These are phyloP conservation scores for Lepiota subincarnata DNA, from an alignment of 768 basidiomycete species.

Conservation along the genomic window DNA sequence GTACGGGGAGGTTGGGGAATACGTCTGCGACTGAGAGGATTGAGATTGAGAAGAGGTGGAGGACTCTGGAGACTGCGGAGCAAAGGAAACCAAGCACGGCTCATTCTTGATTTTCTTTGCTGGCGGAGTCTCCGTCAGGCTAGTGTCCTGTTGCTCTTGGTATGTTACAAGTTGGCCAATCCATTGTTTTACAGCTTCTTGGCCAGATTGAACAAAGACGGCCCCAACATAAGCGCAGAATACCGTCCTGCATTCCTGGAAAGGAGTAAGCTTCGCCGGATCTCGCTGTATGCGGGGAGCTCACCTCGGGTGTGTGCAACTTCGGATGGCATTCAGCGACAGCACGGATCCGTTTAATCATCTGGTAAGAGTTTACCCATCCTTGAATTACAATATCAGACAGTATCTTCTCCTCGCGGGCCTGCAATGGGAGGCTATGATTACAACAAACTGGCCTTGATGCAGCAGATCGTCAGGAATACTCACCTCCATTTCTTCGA, in stretches of 20 bases:
- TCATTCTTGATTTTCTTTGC: slow-evolving; percentile 42
- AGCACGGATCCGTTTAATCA: slow-evolving; percentile 47
- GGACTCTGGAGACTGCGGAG: slow-evolving; percentile 23
- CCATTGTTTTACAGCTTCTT: slow-evolving; percentile 52
- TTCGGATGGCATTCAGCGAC: slow-evolving; percentile 27
- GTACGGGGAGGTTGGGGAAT: slow-evolving; percentile 16
- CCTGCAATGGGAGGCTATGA: slow-evolving; percentile 16
- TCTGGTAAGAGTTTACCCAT: slow-evolving; percentile 46
- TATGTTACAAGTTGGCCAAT: slow-evolving; percentile 39
- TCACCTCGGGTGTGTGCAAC: slow-evolving; percentile 39
- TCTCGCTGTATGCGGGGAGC: slow-evolving; percentile 16
- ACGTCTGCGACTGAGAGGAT: slow-evolving; percentile 23
- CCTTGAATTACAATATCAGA: slow-evolving; percentile 39
- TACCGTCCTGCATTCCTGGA: slow-evolving; percentile 50
- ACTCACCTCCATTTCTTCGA: slow-evolving; percentile 49
- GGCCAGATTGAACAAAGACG: slow-evolving; percentile 52
- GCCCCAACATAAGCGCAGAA: slow-evolving; percentile 70
- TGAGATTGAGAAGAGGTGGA: background rate
- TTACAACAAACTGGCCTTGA: slow-evolving; percentile 8
- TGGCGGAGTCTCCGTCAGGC: slow-evolving; percentile 26
- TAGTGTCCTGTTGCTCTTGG: slow-evolving; percentile 12
- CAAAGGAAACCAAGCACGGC: slow-evolving; percentile 28
- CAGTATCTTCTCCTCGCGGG: slow-evolving; percentile 31
- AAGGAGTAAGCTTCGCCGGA: slow-evolving; percentile 12
- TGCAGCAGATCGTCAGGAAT: background rate